phyloP scores from a whole-genome alignment of 176 grass and related monocot genomes.

The Oryza nivara region DNA sequence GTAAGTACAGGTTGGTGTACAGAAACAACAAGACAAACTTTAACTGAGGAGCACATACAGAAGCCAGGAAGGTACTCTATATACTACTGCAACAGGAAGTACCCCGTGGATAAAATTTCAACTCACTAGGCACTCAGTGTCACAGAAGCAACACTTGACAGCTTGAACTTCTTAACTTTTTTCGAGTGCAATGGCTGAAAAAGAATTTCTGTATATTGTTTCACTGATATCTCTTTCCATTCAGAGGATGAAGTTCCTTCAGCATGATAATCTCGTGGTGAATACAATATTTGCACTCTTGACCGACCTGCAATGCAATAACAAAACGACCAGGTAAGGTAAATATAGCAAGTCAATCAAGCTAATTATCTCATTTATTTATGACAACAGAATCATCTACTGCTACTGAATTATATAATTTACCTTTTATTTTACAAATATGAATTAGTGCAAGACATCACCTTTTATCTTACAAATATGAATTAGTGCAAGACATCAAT shows the following conservation, averaged over 20 bases:
- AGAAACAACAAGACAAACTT: not conserved
- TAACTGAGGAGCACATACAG: not conserved
- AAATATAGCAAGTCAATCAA: not conserved
- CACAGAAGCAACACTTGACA: slow-evolving; percentile 59
- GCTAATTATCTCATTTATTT: not conserved
- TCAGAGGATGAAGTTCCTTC: slow-evolving; percentile 66
- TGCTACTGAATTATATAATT: not conserved
- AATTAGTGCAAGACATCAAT: not conserved
- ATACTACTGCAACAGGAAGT: not conserved
- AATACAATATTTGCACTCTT: slow-evolving; percentile 67
- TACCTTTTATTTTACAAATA: slow-evolving; percentile 4
- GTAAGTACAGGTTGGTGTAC: slow-evolving; percentile 29
- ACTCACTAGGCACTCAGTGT: slow-evolving; percentile 60
- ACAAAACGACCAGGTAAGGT: not conserved
- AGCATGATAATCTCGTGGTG: slow-evolving; percentile 68
- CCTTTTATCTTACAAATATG: slow-evolving; percentile 3
- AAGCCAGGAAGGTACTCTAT: not conserved
- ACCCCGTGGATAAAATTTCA: not conserved
- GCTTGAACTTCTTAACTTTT: slow-evolving; percentile 67
- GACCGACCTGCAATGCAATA: slow-evolving; percentile 59
- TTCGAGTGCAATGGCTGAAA: slow-evolving; percentile 77
- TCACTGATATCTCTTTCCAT: slow-evolving; percentile 74
- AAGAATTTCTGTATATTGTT: slow-evolving; percentile 67
- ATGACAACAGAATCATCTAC: not conserved
- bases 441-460: not conserved